These are phyloP conservation scores for Alternaria sp. DNA, from an alignment of 2,329 filamentous ascomycete genomes.

Conservation along the genomic window DNA sequence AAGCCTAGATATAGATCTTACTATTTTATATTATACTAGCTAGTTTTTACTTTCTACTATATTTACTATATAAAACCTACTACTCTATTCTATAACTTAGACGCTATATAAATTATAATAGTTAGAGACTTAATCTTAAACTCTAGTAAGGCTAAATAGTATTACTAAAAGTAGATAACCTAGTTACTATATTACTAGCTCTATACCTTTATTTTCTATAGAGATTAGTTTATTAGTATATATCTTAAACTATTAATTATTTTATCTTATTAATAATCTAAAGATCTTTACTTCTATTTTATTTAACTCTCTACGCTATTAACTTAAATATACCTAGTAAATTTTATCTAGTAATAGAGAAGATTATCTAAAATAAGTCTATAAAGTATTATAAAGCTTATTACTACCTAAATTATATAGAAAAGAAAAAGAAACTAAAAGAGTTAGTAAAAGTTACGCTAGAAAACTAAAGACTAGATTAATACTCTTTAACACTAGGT, in stretches of 20 bases:
- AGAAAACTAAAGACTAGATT: constrained; percentile 11
- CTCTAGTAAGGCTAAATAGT: not conserved
- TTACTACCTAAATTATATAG: not conserved
- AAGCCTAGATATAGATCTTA: not conserved
- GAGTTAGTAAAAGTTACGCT: constrained; percentile 7
- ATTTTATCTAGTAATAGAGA: not conserved
- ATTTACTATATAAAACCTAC: not conserved
- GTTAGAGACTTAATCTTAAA: not conserved
- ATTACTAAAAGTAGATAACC: not conserved
- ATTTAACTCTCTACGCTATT: not conserved
- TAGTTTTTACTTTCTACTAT: not conserved
- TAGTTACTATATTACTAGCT: not conserved
- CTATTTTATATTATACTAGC: not conserved
- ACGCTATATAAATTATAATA: not conserved
- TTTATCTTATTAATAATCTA: not conserved
- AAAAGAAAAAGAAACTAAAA: constrained; percentile 10
- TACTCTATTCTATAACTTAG: not conserved
- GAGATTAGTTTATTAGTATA: not conserved
- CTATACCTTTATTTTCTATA: not conserved
- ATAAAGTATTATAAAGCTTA: not conserved
- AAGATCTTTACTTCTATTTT: not conserved
- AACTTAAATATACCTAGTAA: not conserved
- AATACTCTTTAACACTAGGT: constrained; percentile 9
- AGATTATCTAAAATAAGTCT: not conserved
- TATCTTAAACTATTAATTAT: not conserved